phyloP scores from a whole-genome alignment of 768 basidiomycete species.

The Lactarius akahatsu region DNA sequence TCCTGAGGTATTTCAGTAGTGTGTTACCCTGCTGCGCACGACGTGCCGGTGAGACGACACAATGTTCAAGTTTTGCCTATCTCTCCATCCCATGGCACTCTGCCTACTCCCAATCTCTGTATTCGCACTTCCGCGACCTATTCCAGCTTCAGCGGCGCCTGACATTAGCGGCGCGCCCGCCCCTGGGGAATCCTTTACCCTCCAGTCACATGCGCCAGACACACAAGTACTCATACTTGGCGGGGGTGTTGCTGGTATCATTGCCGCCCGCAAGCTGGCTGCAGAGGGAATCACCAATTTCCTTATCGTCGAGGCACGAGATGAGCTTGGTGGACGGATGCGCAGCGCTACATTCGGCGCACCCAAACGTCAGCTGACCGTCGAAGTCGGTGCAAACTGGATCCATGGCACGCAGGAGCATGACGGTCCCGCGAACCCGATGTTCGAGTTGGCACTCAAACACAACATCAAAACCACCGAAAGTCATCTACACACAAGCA shows the following conservation, averaged over 20 bases:
- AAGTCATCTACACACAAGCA: conserved; percentile 37
- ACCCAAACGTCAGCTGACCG: conserved; percentile 37
- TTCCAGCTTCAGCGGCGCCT: background rate
- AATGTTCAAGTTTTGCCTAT: background rate
- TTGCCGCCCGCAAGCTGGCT: conserved; percentile 58
- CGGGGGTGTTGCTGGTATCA: conserved; percentile 61
- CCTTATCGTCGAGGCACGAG: conserved; percentile 53
- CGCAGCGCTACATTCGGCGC: conserved; percentile 43
- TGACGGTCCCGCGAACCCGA: conserved; percentile 53
- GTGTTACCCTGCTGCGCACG: background rate
- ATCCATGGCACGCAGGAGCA: conserved; percentile 44
- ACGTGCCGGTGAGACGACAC: background rate
- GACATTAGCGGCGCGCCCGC: background rate
- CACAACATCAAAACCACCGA: conserved; percentile 45
- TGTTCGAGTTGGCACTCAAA: conserved; percentile 51
- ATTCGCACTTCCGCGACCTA: background rate
- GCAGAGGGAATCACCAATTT: conserved; percentile 54
- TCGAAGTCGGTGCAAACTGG: conserved; percentile 47
- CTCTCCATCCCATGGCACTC: background rate
- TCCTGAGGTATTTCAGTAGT: background rate
- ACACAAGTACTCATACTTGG: conserved; percentile 56
- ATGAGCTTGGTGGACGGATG: conserved; percentile 58
- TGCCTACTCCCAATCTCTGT: background rate
- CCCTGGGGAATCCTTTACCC: background rate
- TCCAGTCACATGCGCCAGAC: conserved; percentile 5